Percentiles rank a stretch among this genome's conserved stretches.
These are phyloP conservation scores for Austroboletus eburneus DNA, from an alignment of 768 basidiomycete genomes.

Conservation along the genomic window DNA sequence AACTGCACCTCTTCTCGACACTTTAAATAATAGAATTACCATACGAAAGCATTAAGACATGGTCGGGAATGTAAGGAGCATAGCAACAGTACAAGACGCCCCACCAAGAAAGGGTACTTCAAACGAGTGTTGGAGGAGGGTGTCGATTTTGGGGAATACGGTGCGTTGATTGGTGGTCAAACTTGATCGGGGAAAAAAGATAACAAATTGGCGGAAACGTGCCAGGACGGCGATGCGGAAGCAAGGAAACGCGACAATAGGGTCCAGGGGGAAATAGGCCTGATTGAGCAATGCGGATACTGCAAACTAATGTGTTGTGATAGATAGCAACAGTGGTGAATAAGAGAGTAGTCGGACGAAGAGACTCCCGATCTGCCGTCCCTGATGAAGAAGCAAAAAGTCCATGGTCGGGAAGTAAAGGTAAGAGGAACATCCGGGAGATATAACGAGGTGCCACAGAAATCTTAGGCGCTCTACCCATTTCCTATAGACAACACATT, in stretches of 20 bases:
- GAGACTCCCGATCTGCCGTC: constrained; percentile 18
- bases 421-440: constrained; percentile 6
- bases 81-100: constrained; percentile 31
- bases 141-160: constrained; percentile 23
- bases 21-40: constrained; percentile 30
- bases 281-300: constrained; percentile 22
- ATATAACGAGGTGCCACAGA: constrained; percentile 20
- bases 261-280: constrained; percentile 17
- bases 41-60: constrained; percentile 37
- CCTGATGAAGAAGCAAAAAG: constrained; percentile 11
- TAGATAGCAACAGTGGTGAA: constrained; percentile 23
- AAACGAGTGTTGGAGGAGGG: constrained; percentile 29
- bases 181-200: constrained; percentile 10
- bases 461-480: constrained; percentile 13
- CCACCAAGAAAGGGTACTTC: constrained; percentile 22
- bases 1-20: constrained; percentile 7
- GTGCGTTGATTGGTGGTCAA: constrained; percentile 18
- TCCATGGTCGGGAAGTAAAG: constrained; percentile 15
- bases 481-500: constrained; percentile 19
- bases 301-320: constrained; percentile 22
- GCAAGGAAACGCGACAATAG: constrained; percentile 21
- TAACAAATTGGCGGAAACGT: constrained; percentile 16
- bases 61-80: constrained; percentile 32
- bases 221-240: constrained; percentile 23
- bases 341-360: constrained; percentile 14